Conservation (phyloP, 345 rosid species). For the Schrenkiella parvula region DNA sequence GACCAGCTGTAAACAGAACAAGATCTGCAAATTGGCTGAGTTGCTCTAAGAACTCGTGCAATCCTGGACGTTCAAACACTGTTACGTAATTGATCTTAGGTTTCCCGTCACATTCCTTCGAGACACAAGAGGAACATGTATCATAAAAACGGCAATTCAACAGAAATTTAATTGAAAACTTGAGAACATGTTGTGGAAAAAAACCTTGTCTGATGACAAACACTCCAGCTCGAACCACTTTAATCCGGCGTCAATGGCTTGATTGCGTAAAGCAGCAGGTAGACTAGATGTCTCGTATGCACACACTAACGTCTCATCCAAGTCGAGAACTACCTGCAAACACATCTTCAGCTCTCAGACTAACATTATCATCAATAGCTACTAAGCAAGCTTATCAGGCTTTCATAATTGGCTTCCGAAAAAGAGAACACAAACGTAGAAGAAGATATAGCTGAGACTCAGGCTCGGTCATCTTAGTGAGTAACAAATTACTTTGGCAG, state of each 20-base stretch:
- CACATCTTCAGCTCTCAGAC: slow-evolving; percentile 12
- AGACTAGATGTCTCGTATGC: slow-evolving; percentile 87
- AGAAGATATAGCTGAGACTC: not conserved
- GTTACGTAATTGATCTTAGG: slow-evolving; percentile 73
- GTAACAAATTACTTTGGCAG: not conserved
- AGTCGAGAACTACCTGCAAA: slow-evolving; percentile 90
- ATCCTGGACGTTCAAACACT: slow-evolving; percentile 93
- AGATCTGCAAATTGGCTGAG: slow-evolving; percentile 80
- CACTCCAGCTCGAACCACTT: slow-evolving; percentile 93
- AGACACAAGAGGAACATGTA: slow-evolving; percentile 23
- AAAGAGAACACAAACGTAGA: not conserved
- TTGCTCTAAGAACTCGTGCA: slow-evolving; percentile 69
- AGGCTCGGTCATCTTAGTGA: not conserved
- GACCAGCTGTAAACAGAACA: slow-evolving; percentile 88
- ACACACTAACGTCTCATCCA: slow-evolving; percentile 95
- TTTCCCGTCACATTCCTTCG: slow-evolving; percentile 78
- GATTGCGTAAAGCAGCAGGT: slow-evolving; percentile 54
- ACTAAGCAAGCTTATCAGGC: not conserved
- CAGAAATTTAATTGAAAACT: not conserved
- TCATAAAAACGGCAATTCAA: slow-evolving; percentile 20
- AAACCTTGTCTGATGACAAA: slow-evolving; percentile 87
- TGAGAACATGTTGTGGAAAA: not conserved
- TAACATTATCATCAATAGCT: not conserved
- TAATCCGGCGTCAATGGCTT: slow-evolving; percentile 75
- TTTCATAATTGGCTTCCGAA: not conserved